Base-by-base conservation (phyloP, 75 land plant genomes). In the Isoetes taiwanensis region DNA sequence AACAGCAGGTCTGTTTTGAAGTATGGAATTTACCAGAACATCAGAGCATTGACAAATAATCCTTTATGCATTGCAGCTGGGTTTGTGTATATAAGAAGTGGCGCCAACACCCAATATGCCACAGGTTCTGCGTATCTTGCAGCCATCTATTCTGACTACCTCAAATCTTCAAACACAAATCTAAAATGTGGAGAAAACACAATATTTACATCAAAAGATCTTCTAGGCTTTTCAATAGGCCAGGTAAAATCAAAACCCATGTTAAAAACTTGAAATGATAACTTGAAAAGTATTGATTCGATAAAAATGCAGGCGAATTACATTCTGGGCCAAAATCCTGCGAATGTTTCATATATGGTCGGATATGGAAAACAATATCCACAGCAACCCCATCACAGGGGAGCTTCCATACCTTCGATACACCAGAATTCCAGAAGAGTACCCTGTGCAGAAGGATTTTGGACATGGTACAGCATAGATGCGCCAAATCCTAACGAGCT, bases 221-320 rank as follows among this genome's bases (percentile, higher is more conserved):
- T n/a, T n/a, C n/a, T n/a, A n/a, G n/a, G n/a, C n/a, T n/a, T n/a
- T n/a, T n/a, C n/a, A n/a, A n/a, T n/a, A n/a, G n/a, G n/a, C n/a
- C n/a, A n/a, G n/a, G n/a, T n/a, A n/a, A n/a, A n/a, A n/a, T n/a
- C n/a, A n/a, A n/a, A n/a, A n/a, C n/a, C n/a, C n/a, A n/a, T n/a
- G n/a, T n/a, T n/a, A n/a, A n/a, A n/a, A n/a, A n/a, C n/a, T n/a
- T n/a, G n/a, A n/a, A n/a, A n/a, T n/a, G n/a, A n/a, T n/a, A n/a
- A n/a, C n/a, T n/a, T n/a, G n/a, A n/a, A n/a, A n/a, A n/a, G n/a
- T n/a, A n/a, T n/a, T n/a, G n/a, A n/a, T n/a, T n/a, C n/a, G n/a
- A n/a, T n/a, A n/a, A n/a, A n/a, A n/a, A n/a, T 65, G 30, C 72
- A 86, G 91, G 78, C 69, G 29, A 78, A 86, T 61, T 86, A 86